A percentile compares a stretch with the other conserved stretches of the same genome.
These are phyloP conservation scores for Peribolospora kevripleyi DNA, from an alignment of 768 basidiomycete genomes.

Conservation along the genomic window DNA sequence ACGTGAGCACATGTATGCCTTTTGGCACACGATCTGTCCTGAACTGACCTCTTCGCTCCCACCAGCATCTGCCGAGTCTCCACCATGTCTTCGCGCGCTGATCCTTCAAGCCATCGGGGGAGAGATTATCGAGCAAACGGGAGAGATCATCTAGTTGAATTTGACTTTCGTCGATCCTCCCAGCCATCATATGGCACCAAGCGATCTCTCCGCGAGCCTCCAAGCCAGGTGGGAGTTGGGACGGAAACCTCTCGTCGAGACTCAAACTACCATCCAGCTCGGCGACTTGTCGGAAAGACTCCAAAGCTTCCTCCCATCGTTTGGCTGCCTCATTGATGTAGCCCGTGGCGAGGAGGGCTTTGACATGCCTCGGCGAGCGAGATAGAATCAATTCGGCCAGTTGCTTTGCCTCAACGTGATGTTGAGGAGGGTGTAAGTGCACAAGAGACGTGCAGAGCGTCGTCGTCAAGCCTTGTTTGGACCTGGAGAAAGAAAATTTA, in stretches of 20 bases:
- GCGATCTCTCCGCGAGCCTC: slow-evolving; percentile 57
- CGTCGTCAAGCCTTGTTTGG: slow-evolving; percentile 41
- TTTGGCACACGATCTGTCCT: neutral
- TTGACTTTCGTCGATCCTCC: slow-evolving; percentile 27
- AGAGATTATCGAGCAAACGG: slow-evolving; percentile 20
- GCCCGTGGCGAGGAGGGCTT: slow-evolving; percentile 47
- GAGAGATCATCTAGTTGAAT: slow-evolving; percentile 29
- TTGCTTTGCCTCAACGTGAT: slow-evolving; percentile 51
- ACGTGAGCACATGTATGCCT: neutral
- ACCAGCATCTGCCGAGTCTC: slow-evolving; percentile 53
- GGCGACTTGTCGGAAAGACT: slow-evolving; percentile 36
- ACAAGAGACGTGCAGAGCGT: slow-evolving; percentile 51
- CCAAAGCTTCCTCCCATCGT: slow-evolving; percentile 44
- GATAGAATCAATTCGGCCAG: slow-evolving; percentile 49
- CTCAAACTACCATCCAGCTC: slow-evolving; percentile 27
- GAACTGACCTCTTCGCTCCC: slow-evolving; percentile 43
- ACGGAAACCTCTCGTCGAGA: slow-evolving; percentile 13
- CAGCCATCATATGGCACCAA: slow-evolving; percentile 39
- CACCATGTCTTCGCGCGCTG: slow-evolving; percentile 59
- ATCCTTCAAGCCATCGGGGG: slow-evolving; percentile 27
- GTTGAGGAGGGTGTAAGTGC: slow-evolving; percentile 67
- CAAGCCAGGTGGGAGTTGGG: slow-evolving; percentile 20
- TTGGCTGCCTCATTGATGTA: slow-evolving; percentile 40
- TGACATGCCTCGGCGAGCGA: slow-evolving; percentile 35
- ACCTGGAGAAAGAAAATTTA: slow-evolving; percentile 23